Evolutionary conservation across 202 grass and related monocot genomes (phyloP).

Genomic region (Dendrocalamus latiflorus): DNA sequence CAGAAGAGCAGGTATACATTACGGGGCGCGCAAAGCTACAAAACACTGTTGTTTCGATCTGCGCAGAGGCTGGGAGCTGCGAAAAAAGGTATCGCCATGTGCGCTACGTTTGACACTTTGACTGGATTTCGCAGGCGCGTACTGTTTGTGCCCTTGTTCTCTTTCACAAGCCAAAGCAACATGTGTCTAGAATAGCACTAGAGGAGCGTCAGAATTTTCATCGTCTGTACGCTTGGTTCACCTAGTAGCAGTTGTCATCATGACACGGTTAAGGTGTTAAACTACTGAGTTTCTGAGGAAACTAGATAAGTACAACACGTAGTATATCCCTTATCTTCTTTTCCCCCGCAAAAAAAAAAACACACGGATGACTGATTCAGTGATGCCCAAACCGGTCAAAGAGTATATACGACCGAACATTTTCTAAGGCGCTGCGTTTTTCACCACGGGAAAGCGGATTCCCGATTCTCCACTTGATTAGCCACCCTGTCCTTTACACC

Average conservation of each 20-base stretch:
- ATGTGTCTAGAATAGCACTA: background rate
- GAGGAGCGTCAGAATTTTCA: background rate
- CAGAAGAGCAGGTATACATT: background rate
- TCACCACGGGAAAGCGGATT: too few species aligned
- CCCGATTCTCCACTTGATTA: background rate
- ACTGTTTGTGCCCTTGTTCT: background rate
- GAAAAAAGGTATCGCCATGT: background rate
- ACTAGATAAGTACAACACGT: background rate
- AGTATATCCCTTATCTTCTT: background rate
- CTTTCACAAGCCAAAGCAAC: background rate
- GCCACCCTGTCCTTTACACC: slow-evolving; percentile 10
- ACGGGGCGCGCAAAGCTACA: background rate
- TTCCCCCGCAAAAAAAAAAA: background rate
- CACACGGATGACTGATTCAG: background rate
- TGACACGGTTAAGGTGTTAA: background rate
- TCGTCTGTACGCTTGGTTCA: background rate
- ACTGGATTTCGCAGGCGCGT: background rate
- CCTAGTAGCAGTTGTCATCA: background rate
- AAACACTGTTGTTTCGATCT: background rate
- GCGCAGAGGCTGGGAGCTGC: background rate
- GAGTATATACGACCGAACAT: background rate
- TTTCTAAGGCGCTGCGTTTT: background rate
- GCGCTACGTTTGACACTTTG: background rate
- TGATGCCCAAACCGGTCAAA: background rate
- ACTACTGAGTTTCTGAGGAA: background rate